Conservation (phyloP, 345 rosid genomes). For the Syzygium oleosum region DNA sequence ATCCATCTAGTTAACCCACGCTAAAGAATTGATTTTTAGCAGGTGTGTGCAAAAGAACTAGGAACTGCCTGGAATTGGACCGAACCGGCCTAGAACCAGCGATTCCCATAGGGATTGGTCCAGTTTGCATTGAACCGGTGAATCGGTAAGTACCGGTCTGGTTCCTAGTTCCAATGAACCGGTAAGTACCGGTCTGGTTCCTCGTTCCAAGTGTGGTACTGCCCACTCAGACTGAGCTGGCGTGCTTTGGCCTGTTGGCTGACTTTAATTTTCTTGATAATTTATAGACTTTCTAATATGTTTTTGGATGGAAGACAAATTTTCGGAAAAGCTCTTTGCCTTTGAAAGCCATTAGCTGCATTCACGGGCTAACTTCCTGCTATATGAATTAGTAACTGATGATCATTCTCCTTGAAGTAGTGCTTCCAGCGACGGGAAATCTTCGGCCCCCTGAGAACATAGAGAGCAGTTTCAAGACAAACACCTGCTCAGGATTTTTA, state of each 20-base stretch:
- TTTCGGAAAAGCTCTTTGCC: no score
- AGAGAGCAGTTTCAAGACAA: neutral
- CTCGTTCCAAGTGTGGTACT: no score
- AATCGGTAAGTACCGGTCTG: no score
- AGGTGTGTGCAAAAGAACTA: no score
- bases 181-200: no score
- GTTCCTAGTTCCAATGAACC: no score
- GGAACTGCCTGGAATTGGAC: no score
- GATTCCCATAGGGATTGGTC: no score
- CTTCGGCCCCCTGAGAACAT: neutral
- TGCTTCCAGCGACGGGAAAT: neutral
- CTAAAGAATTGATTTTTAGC: neutral
- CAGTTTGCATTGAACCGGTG: no score
- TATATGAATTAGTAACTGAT: neutral
- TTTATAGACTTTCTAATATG: neutral
- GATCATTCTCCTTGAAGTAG: neutral
- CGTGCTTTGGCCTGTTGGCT: neutral
- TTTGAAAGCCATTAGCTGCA: neutral
- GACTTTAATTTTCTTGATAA: neutral
- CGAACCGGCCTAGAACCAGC: no score
- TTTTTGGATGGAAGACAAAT: neutral
- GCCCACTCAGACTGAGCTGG: neutral
- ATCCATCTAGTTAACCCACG: neutral
- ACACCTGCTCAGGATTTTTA: neutral
- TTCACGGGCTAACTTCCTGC: neutral